Conservation (phyloP, 495 filamentous ascomycete species). For the Penicillium bovifimosum region DNA sequence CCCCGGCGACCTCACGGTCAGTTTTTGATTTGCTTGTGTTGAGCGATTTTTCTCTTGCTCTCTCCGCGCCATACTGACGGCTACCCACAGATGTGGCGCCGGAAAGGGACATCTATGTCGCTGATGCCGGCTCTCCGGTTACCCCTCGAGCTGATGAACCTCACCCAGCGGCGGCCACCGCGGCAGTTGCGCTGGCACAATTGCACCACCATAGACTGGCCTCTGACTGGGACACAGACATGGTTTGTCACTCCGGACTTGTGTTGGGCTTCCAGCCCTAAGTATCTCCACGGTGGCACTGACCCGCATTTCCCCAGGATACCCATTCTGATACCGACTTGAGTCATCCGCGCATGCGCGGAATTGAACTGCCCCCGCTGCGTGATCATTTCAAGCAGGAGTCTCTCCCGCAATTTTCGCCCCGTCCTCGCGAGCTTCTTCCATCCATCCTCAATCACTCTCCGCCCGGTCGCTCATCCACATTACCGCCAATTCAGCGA, state of each 20-base stretch:
- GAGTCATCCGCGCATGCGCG: constrained; percentile 49
- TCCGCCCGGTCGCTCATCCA: constrained; percentile 80
- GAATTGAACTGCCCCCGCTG: constrained; percentile 69
- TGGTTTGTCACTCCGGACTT: constrained; percentile 48
- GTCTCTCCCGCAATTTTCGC: constrained; percentile 55
- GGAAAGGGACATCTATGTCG: constrained; percentile 51
- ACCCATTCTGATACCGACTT: constrained; percentile 67
- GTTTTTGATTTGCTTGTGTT: neutral
- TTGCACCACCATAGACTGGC: constrained; percentile 78
- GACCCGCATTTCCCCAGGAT: constrained; percentile 45
- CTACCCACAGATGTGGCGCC: constrained; percentile 31
- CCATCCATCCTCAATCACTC: constrained; percentile 77
- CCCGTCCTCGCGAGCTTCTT: constrained; percentile 63
- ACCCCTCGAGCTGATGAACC: constrained; percentile 72
- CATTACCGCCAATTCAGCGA: constrained; percentile 73
- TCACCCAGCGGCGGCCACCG: constrained; percentile 64
- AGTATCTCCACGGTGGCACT: neutral
- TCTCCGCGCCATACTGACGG: constrained; percentile 22
- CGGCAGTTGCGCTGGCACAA: constrained; percentile 81
- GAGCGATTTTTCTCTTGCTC: neutral
- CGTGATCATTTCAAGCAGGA: constrained; percentile 68
- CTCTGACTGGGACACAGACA: constrained; percentile 78
- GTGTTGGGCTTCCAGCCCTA: neutral
- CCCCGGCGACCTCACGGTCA: constrained; percentile 36
- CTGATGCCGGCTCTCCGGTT: constrained; percentile 63